Evolutionary conservation across 73 alveolate genomes (phyloP).

Genomic region (Halteria grandinella): DNA sequence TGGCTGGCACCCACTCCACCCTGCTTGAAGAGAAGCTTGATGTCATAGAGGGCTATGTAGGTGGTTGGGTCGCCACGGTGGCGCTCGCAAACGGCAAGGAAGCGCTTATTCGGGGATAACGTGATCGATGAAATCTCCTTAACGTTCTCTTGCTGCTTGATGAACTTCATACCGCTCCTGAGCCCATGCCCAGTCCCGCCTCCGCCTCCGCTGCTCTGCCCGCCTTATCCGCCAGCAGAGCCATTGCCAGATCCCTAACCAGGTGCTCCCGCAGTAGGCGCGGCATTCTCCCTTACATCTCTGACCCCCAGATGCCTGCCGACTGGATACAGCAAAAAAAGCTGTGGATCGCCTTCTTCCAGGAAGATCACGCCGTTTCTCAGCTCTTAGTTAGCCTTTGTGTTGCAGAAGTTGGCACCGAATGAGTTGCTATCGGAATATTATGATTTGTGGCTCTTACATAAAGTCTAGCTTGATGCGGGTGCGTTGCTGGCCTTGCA

Average conservation of each 20-base stretch:
- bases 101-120: slow-evolving; percentile 60
- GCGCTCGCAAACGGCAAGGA: slow-evolving; percentile 68
- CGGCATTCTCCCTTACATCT: neutral
- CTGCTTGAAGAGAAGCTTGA: too few relatives aligned
- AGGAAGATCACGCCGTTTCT: slow-evolving; percentile 38
- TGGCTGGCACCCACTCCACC: too few relatives aligned
- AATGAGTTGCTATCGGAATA: slow-evolving; percentile 54
- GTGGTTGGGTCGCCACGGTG: slow-evolving; percentile 60
- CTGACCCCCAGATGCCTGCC: slow-evolving; percentile 73
- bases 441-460: too few relatives aligned
- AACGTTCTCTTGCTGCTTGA: slow-evolving; percentile 43
- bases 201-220: too few relatives aligned
- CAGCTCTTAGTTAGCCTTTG: slow-evolving; percentile 22
- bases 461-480: too few relatives aligned
- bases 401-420: slow-evolving; percentile 62
- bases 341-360: slow-evolving; percentile 56
- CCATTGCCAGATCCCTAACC: too few relatives aligned
- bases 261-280: too few relatives aligned
- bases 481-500: too few relatives aligned
- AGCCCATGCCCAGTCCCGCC: slow-evolving; percentile 4
- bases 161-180: slow-evolving; percentile 63
- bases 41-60: slow-evolving; percentile 67
- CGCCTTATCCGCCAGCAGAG: too few relatives aligned
- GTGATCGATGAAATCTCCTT: slow-evolving; percentile 68
- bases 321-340: slow-evolving; percentile 67